Evolutionary conservation across 768 basidiomycete species (phyloP).

Genomic region (Cubamyces sp.): DNA sequence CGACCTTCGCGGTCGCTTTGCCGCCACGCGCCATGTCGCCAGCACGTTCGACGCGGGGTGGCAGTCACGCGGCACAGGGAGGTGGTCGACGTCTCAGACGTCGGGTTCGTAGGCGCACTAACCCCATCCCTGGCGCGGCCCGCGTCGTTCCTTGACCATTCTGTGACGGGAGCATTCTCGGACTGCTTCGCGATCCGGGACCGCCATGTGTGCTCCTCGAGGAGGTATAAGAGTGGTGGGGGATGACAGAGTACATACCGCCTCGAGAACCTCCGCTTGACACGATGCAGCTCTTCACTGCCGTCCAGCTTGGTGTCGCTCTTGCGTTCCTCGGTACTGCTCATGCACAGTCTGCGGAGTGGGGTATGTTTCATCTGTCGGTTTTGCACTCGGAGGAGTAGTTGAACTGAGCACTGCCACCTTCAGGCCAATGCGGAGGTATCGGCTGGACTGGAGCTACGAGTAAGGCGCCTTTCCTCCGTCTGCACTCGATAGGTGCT

Average conservation of each 20-base stretch:
- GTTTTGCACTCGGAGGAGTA: background rate
- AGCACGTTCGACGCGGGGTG: background rate
- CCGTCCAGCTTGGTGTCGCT: slow-evolving; percentile 18
- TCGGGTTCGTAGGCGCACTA: background rate
- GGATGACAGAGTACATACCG: background rate
- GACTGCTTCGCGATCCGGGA: slow-evolving; percentile 2
- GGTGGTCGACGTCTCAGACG: background rate
- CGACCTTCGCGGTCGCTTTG: background rate
- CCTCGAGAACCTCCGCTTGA: background rate
- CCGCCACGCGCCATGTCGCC: background rate
- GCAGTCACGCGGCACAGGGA: slow-evolving; percentile 13
- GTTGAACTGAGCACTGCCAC: background rate
- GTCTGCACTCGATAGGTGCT: background rate
- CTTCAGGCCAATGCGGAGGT: slow-evolving; percentile 30
- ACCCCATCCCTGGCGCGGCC: background rate
- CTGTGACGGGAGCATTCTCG: slow-evolving; percentile 21
- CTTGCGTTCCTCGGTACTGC: slow-evolving; percentile 14
- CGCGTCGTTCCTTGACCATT: slow-evolving; percentile 10
- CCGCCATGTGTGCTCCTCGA: background rate
- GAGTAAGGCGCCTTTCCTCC: slow-evolving; percentile 6
- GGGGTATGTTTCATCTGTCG: slow-evolving; percentile 18
- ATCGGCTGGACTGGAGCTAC: slow-evolving; percentile 30
- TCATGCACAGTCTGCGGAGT: slow-evolving; percentile 19
- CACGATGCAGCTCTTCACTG: slow-evolving; percentile 26
- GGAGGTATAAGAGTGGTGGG: background rate